phyloP scores from a whole-genome alignment of 2,329 filamentous ascomycete genomes.

The Fusarium kyushuense region DNA sequence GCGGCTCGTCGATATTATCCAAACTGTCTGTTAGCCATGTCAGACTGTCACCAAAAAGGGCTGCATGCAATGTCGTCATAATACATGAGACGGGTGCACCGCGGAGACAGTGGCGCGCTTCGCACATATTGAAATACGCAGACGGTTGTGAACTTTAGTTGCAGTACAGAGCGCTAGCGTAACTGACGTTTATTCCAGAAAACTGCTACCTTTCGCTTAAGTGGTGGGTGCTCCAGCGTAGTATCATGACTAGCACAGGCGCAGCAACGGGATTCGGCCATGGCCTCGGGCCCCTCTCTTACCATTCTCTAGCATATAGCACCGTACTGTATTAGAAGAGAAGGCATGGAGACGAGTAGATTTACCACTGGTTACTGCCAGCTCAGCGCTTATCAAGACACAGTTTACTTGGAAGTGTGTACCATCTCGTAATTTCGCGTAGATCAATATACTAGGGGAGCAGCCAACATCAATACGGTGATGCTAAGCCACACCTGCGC shows the following conservation, averaged over 20 bases:
- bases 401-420: not conserved
- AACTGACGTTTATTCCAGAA: conserved; percentile 42
- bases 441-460: not conserved
- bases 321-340: not conserved
- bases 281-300: not conserved
- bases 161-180: conserved; percentile 26
- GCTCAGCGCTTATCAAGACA: not conserved
- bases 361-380: not conserved
- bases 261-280: conserved; percentile 9
- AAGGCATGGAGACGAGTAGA: not conserved
- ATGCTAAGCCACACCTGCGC: not conserved
- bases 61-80: conserved; percentile 41
- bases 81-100: conserved; percentile 31
- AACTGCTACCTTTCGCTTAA: conserved; percentile 31
- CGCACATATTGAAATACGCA: conserved; percentile 25
- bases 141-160: conserved; percentile 16
- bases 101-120: conserved; percentile 38
- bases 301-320: not conserved
- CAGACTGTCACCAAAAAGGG: conserved; percentile 22
- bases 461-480: not conserved
- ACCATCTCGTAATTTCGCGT: not conserved
- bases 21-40: conserved; percentile 11
- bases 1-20: not conserved
- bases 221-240: not conserved
- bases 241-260: not conserved